Conservation (phyloP, 73 alveolate species). For the Uronychia setigera region DNA sequence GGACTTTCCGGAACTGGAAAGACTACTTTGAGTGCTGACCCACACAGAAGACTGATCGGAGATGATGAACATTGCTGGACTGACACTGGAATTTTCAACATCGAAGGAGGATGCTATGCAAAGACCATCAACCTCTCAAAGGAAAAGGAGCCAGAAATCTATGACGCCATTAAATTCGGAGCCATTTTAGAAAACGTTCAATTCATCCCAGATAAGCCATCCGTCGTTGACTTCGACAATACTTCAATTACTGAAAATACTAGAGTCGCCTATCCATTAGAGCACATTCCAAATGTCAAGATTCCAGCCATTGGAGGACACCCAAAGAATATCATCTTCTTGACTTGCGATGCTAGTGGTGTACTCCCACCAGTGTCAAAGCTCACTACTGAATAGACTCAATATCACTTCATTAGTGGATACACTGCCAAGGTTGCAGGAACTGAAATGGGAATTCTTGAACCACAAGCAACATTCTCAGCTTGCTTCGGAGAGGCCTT, state of each 20-base stretch:
- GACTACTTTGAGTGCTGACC: conserved; percentile 96
- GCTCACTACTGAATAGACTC: conserved; percentile 88
- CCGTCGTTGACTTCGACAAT: conserved; percentile 86
- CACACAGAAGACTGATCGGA: conserved; percentile 90
- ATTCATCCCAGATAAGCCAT: conserved; percentile 57
- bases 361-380: conserved; percentile 97
- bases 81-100: conserved; percentile 94
- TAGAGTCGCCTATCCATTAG: conserved; percentile 90
- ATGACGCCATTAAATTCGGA: conserved; percentile 88
- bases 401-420: conserved; percentile 97
- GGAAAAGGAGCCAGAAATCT: conserved; percentile 97
- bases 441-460: conserved; percentile 93
- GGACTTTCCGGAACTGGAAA: conserved; percentile 98
- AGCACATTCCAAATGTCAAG: conserved; percentile 92
- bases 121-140: conserved; percentile 74
- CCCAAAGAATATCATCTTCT: conserved; percentile 93
- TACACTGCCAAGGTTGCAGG: conserved; percentile 98
- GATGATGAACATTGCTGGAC: conserved; percentile 99
- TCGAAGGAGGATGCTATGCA: conserved; percentile 99
- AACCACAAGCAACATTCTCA: conserved; percentile 95
- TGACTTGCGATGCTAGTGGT: conserved; percentile 97
- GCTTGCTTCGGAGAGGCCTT: conserved; percentile 98
- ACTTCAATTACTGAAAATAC: conserved; percentile 82
- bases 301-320: conserved; percentile 95
- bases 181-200: conserved; percentile 84